These are phyloP conservation scores for Endothia cerciana DNA, from an alignment of 2,329 filamentous ascomycete species.

Conservation along the genomic window DNA sequence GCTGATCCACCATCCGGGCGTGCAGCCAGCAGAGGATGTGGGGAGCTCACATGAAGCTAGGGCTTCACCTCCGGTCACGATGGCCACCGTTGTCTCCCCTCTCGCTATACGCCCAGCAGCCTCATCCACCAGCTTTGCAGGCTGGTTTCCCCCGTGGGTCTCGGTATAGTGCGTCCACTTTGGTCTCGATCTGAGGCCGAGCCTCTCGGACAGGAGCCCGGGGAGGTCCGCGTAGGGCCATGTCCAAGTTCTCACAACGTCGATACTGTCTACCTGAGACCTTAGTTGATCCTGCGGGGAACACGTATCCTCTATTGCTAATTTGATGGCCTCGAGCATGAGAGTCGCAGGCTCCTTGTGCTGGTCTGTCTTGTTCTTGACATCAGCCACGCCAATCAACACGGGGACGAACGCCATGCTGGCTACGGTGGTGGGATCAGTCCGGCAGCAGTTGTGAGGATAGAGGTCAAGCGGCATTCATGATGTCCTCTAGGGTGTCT, in stretches of 20 bases:
- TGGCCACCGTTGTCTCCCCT: conserved; percentile 57
- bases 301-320: conserved; percentile 55
- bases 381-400: conserved; percentile 65
- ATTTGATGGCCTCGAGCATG: conserved; percentile 59
- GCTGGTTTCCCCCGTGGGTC: conserved; percentile 65
- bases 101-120: conserved; percentile 60
- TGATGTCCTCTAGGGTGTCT: too few species aligned
- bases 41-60: conserved; percentile 56
- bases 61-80: conserved; percentile 68
- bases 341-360: conserved; percentile 62
- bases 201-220: conserved; percentile 51
- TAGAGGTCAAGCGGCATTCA: too few species aligned
- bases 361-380: conserved; percentile 61
- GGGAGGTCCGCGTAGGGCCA: conserved; percentile 67
- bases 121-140: conserved; percentile 65
- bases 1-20: neutral
- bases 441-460: neutral
- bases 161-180: conserved; percentile 55
- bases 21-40: neutral
- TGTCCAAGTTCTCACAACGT: conserved; percentile 66
- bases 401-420: conserved; percentile 46
- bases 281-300: conserved; percentile 42
- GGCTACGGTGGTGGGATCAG: too few species aligned
- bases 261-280: conserved; percentile 58
- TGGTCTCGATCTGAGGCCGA: conserved; percentile 47